Percentiles rank a stretch among this genome's conserved stretches.
Evolutionary conservation across 2,329 filamentous ascomycete species (phyloP).

Genomic region (Cephalotrichum gorgonifer): DNA sequence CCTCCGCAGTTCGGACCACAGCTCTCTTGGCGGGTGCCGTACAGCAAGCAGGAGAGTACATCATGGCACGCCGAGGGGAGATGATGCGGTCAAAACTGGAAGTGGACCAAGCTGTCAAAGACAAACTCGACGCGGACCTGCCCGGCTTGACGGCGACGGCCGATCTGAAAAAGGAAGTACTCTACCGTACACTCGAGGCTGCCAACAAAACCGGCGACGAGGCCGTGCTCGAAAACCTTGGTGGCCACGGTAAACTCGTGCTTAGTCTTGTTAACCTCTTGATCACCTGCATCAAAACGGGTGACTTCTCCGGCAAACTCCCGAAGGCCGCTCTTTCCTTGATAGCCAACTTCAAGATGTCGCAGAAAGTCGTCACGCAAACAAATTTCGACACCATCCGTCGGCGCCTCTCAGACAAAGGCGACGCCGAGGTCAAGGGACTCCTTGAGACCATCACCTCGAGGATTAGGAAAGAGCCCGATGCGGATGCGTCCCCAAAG

Average conservation of each 20-base stretch:
- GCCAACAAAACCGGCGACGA: constrained; percentile 44
- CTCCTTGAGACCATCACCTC: constrained; percentile 47
- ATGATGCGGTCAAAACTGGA: constrained; percentile 37
- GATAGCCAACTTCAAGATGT: constrained; percentile 51
- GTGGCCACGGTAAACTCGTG: constrained; percentile 46
- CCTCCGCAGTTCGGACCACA: constrained; percentile 23
- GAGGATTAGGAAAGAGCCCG: constrained; percentile 24
- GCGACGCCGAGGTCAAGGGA: constrained; percentile 52
- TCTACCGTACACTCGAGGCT: constrained; percentile 41
- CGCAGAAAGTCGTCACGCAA: constrained; percentile 50
- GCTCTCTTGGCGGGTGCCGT: constrained; percentile 34
- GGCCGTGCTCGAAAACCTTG: constrained; percentile 46
- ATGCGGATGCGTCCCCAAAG: constrained; percentile 12
- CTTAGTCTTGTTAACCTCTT: constrained; percentile 42
- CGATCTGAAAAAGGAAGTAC: constrained; percentile 33
- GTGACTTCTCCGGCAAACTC: constrained; percentile 41
- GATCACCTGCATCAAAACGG: constrained; percentile 40
- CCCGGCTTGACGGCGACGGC: constrained; percentile 27
- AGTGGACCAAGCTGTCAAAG: constrained; percentile 29
- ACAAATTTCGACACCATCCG: constrained; percentile 57
- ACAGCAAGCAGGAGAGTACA: constrained; percentile 37
- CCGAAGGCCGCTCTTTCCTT: constrained; percentile 48
- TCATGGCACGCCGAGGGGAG: constrained; percentile 35
- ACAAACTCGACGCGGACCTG: constrained; percentile 1
- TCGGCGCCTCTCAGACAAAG: constrained; percentile 53